Percentiles rank a stretch among this genome's conserved stretches.
Evolutionary conservation across 176 grass and related monocot genomes (phyloP).

Genomic region (Otatea glauca): DNA sequence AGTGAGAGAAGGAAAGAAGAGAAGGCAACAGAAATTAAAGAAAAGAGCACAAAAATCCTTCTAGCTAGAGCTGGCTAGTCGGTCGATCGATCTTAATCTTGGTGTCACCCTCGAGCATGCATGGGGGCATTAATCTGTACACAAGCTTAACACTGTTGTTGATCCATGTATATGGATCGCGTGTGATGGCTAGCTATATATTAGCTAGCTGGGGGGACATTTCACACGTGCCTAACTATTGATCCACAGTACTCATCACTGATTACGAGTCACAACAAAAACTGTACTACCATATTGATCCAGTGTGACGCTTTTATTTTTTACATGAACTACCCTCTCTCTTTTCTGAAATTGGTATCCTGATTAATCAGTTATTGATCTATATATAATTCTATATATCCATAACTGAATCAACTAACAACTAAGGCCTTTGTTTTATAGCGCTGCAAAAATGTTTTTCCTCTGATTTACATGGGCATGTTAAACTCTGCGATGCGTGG

Average conservation of each 20-base stretch:
- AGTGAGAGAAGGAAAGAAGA: not conserved
- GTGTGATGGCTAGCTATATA: not conserved
- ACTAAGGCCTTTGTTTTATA: not conserved
- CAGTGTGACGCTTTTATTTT: not conserved
- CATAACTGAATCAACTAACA: not conserved
- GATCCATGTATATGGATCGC: not conserved
- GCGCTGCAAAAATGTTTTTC: not conserved
- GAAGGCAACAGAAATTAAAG: too few species aligned
- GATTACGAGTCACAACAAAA: not conserved
- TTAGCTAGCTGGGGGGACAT: not conserved
- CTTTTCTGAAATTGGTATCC: not conserved
- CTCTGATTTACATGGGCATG: not conserved
- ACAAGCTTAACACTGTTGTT: not conserved
- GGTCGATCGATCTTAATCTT: not conserved
- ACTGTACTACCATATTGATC: slow-evolving; percentile 8
- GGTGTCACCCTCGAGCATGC: not conserved
- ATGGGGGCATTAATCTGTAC: not conserved
- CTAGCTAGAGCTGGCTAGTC: not conserved
- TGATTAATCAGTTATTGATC: too few species aligned
- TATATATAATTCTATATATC: too few species aligned
- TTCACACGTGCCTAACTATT: slow-evolving; percentile 24
- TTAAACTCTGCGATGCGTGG: not conserved
- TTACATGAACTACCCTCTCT: not conserved
- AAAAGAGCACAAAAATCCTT: not conserved
- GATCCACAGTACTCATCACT: not conserved